Conservation (phyloP, 257 asterid species). For the Rauvolfia tetraphylla region DNA sequence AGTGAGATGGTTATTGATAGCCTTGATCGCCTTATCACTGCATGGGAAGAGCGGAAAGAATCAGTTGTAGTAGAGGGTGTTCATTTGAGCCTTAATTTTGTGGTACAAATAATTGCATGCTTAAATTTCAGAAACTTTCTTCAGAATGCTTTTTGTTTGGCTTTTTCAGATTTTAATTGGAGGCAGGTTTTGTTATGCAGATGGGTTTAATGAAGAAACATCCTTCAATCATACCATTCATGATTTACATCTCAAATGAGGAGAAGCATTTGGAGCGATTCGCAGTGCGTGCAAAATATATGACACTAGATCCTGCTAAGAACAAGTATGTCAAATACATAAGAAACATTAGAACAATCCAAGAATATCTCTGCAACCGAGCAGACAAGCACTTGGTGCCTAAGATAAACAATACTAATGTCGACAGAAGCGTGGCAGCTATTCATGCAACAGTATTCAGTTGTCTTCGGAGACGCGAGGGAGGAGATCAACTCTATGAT, state of each 20-base stretch:
- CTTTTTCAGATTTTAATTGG: conserved; percentile 10
- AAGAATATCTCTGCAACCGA: conserved; percentile 94
- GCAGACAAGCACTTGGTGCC: conserved; percentile 98
- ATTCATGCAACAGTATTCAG: conserved; percentile 97
- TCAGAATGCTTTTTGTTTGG: not conserved
- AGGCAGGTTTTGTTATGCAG: conserved; percentile 44
- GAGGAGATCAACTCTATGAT: conserved; percentile 80
- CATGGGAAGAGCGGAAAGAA: conserved; percentile 96
- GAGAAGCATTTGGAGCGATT: conserved; percentile 95
- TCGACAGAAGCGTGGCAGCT: conserved; percentile 91
- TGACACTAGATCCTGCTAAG: conserved; percentile 96
- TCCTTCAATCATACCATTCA: conserved; percentile 95
- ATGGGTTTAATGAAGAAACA: conserved; percentile 99
- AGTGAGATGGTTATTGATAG: conserved; percentile 99
- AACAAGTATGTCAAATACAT: conserved; percentile 94
- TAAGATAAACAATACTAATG: conserved; percentile 92
- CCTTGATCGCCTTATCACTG: conserved; percentile 89
- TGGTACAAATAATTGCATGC: conserved; percentile 47
- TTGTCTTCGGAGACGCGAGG: conserved; percentile 81
- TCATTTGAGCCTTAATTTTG: conserved; percentile 96
- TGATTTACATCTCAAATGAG: conserved; percentile 89
- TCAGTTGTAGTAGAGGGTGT: conserved; percentile 99
- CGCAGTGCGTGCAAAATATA: conserved; percentile 99
- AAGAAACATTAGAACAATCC: conserved; percentile 86
- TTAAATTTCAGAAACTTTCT: not conserved